Evolutionary conservation across 768 basidiomycete genomes (phyloP), one percentile per base, ranked within the genome.

Genomic region (Galerina sulciceps): DNA sequence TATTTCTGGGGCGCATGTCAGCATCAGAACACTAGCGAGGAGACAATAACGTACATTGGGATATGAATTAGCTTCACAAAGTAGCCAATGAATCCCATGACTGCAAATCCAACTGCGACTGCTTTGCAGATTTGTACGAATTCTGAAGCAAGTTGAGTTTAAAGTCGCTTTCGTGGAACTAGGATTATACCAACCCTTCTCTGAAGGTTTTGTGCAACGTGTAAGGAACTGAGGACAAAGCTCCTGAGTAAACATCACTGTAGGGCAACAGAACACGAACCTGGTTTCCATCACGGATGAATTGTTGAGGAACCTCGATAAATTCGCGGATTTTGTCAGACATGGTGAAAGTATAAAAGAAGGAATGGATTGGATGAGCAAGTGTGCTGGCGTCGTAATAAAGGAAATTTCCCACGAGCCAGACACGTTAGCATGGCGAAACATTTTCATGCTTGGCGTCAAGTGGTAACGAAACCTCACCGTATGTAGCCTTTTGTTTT

Each of bases 21-120:
- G 71, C 51, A 5, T 31, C 26, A 5, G 65, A 61, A 45, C 44
- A 36, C 36, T 22, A 41, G 15, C 15, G 6, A 36, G 26, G 13
- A 50, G 9, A 44, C 44, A 42, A 31, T 40, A 50, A 86, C 95
- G 79, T 66, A 96, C 95, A 97, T 96, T 67, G 96, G 95, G 75
- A 96, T 97, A 76, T 98, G 95, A 67, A 99, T 95, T 64, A 98
- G 87, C 76, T 98, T 98, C 65, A 97, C 96, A 71, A 99, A 90
- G 81, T 96, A 99, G 14, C 97, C 97, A 73, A 99, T 95, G 83
- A 98, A 96, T 14, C 97, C 97, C 96, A 99, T 99, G 65, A 99
- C 93, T 50, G 90, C 94, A 70, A 99, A 99, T 13, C 97, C 97
- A 60, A 99, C 89, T 2, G 95, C 95, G 54, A 99, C 94, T 35